Conservation (phyloP, 2,329 filamentous ascomycete species). For the Myriangium duriaei region DNA sequence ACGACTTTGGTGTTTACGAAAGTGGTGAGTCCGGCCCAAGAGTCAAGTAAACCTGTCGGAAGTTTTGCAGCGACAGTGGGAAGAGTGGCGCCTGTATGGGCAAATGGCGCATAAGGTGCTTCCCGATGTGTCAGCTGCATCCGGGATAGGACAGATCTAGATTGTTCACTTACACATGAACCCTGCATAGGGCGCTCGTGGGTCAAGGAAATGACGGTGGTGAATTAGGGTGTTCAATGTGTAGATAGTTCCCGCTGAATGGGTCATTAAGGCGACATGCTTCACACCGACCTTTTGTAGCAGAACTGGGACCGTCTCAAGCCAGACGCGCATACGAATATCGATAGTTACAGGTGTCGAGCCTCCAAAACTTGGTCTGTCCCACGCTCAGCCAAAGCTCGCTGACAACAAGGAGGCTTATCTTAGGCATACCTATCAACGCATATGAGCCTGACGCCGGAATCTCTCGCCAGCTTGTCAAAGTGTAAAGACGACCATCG, state of each 20-base stretch:
- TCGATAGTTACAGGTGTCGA: constrained; percentile 28
- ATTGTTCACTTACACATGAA: constrained; percentile 16
- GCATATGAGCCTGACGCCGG: constrained; percentile 26
- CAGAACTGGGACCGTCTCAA: constrained; percentile 30
- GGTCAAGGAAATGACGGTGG: constrained; percentile 23
- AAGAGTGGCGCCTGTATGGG: constrained; percentile 23
- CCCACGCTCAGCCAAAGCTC: background rate
- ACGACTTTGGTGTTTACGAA: constrained; percentile 23
- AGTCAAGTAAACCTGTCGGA: constrained; percentile 20
- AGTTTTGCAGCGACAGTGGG: constrained; percentile 17
- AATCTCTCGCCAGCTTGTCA: constrained; percentile 21
- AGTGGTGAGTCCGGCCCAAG: constrained; percentile 19
- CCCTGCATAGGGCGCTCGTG: constrained; percentile 19
- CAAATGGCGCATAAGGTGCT: constrained; percentile 33
- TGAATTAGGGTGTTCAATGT: constrained; percentile 29
- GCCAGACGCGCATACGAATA: constrained; percentile 27
- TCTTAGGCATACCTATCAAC: constrained; percentile 26
- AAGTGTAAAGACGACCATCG: constrained; percentile 20
- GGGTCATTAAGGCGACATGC: constrained; percentile 28
- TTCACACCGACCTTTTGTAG: constrained; percentile 25
- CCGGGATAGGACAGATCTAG: background rate
- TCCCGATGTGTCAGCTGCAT: constrained; percentile 3
- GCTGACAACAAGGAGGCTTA: background rate
- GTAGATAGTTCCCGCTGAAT: constrained; percentile 33
- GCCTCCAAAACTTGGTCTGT: constrained; percentile 33